A percentile compares a stretch with the other conserved stretches of the same genome.
Conservation (phyloP, 1,284 basidiomycete species). For the Marasmius sp. region DNA sequence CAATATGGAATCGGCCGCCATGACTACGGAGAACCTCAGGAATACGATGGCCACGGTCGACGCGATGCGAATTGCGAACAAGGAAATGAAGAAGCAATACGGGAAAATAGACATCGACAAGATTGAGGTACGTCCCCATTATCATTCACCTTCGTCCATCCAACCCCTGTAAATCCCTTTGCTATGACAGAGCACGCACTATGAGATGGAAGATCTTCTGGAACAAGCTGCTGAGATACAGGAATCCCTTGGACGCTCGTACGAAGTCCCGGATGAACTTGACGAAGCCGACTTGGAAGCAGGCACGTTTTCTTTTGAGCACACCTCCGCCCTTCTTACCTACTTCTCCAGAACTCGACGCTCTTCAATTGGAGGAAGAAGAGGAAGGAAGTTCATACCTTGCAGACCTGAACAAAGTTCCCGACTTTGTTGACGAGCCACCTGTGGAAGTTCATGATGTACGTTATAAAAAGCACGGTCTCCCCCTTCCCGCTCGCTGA, state of each 20-base stretch:
- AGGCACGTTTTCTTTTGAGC: slow-evolving; percentile 35
- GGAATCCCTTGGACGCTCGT: slow-evolving; percentile 90
- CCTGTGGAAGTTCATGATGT: slow-evolving; percentile 71
- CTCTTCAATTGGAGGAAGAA: slow-evolving; percentile 83
- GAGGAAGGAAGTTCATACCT: slow-evolving; percentile 88
- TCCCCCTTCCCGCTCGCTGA: slow-evolving; percentile 6
- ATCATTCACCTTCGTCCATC: slow-evolving; percentile 6
- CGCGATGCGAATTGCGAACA: slow-evolving; percentile 97
- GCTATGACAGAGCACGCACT: slow-evolving; percentile 76
- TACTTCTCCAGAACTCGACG: slow-evolving; percentile 74
- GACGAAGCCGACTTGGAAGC: slow-evolving; percentile 98
- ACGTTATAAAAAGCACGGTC: slow-evolving; percentile 10
- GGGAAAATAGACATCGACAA: slow-evolving; percentile 98
- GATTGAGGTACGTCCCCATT: slow-evolving; percentile 75
- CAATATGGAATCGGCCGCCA: slow-evolving; percentile 97
- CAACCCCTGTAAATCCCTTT: neutral
- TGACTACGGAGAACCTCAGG: slow-evolving; percentile 95
- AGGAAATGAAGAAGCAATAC: slow-evolving; percentile 96
- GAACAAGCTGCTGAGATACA: slow-evolving; percentile 99
- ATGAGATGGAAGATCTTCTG: slow-evolving; percentile 97
- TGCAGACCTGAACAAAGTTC: slow-evolving; percentile 79
- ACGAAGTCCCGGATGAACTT: slow-evolving; percentile 95
- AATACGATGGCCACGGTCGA: slow-evolving; percentile 99
- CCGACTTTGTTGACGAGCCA: slow-evolving; percentile 87
- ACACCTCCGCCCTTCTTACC: neutral